Evolutionary conservation across 1,284 basidiomycete genomes (phyloP), one percentile per base, ranked within the genome.

Genomic region (Ustilago shanxiensis): DNA sequence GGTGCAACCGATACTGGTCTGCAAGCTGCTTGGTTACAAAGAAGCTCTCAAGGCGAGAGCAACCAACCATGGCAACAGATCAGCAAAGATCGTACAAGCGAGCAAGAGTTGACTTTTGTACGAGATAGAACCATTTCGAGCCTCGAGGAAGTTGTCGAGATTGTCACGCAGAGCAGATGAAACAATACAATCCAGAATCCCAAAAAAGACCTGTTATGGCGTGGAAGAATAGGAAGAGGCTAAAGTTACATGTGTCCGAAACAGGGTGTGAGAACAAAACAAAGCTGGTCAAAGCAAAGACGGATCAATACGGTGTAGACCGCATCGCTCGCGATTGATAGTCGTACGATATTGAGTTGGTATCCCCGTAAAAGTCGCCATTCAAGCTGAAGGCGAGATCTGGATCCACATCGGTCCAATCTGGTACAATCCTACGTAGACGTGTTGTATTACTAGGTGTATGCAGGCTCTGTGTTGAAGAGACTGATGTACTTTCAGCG

Each of bases 321-420:
- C 70, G 73, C 58, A 76, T 62, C 10, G 53, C 68, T 47, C 73
- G 45, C 2, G 73, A 76, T 29, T 61, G 73, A 44, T 76, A 77
- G 35, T 70, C 73, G 50, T 71, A 79, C 41, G 77, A 72, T n/a
- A 68, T 64, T 52, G 66, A 70, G 39, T 63, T 62, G 49, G 62
- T 59, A 29, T 71, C 61, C 9, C 57, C 64, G 51, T 71, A 76
- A 52, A 44, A 73, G 39, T 73, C 73, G 56, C 77, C 70, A 47
- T 72, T 70, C 39, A 72, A 41, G 50, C 69, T 70, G 60, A 70
- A 70, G 2, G 75, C 75, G 10, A 77, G 64, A 57, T 77, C 70
- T 1, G 75, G 70, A 49, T 77, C 75, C 7, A 77, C 70, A 37
- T 73, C 75, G 4, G 70, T 58, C 75, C 75, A 77, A 29, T 77